These are phyloP conservation scores for Penicillium paneum DNA, from an alignment of 2,329 filamentous ascomycete species.

Conservation along the genomic window DNA sequence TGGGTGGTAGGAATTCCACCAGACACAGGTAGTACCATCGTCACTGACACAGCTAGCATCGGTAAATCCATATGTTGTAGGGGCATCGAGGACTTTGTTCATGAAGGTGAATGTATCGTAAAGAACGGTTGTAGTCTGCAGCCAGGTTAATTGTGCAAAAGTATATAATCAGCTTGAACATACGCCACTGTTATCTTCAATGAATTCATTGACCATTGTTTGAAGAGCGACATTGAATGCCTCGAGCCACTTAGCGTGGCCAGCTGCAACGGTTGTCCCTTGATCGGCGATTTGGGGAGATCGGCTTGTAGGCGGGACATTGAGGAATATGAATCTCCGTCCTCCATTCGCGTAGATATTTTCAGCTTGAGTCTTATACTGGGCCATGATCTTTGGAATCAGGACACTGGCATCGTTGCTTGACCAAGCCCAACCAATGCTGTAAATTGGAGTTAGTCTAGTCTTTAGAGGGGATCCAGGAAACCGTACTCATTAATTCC, in stretches of 20 bases:
- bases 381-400: conserved; percentile 41
- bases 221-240: conserved; percentile 27
- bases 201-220: conserved; percentile 21
- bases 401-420: conserved; percentile 27
- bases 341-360: conserved; percentile 53
- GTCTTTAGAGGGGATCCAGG: neutral
- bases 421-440: conserved; percentile 32
- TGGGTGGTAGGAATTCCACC: conserved; percentile 37
- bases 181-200: conserved; percentile 19
- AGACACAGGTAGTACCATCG: conserved; percentile 29
- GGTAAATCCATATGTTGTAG: conserved; percentile 25
- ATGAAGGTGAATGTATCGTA: conserved; percentile 34
- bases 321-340: conserved; percentile 59
- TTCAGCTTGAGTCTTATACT: conserved; percentile 45
- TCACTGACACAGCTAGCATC: conserved; percentile 30
- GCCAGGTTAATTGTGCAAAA: neutral
- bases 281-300: conserved; percentile 24
- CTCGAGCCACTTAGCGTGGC: conserved; percentile 23
- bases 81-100: conserved; percentile 27
- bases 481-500: conserved; percentile 33
- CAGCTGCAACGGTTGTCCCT: conserved; percentile 15
- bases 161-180: neutral
- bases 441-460: conserved; percentile 8
- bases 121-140: conserved; percentile 24
- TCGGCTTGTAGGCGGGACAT: conserved; percentile 51